These are phyloP conservation scores for Podaxis sp. DNA, from an alignment of 768 basidiomycete species.

Conservation along the genomic window DNA sequence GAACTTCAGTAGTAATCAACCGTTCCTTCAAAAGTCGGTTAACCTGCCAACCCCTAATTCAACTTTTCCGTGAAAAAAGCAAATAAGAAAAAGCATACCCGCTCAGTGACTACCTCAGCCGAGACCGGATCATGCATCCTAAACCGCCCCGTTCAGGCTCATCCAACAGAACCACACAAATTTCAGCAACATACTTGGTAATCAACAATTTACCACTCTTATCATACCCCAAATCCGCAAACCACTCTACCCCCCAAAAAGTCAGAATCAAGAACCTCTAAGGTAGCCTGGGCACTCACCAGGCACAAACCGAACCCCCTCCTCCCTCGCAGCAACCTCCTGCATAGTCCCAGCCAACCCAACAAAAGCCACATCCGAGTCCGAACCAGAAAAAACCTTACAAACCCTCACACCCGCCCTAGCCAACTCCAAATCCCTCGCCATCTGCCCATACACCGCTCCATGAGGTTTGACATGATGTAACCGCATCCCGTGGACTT, in stretches of 20 bases:
- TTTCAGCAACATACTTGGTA: conserved; percentile 43
- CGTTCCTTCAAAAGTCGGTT: conserved; percentile 40
- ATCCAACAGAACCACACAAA: too few species aligned
- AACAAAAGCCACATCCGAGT: conserved; percentile 46
- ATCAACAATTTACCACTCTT: conserved; percentile 58
- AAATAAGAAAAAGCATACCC: conserved; percentile 32
- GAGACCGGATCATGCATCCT: conserved; percentile 54
- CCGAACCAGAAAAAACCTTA: conserved; percentile 41
- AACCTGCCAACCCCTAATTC: conserved; percentile 31
- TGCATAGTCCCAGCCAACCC: conserved; percentile 67
- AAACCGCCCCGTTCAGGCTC: neutral
- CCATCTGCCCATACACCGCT: conserved; percentile 59
- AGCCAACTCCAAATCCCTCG: conserved; percentile 54
- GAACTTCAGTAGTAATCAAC: conserved; percentile 45
- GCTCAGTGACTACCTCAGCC: conserved; percentile 37
- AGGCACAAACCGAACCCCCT: conserved; percentile 60
- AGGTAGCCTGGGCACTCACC: conserved; percentile 31
- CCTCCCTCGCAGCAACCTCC: conserved; percentile 52
- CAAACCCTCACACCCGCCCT: conserved; percentile 54
- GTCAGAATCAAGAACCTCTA: neutral
- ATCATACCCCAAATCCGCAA: conserved; percentile 64
- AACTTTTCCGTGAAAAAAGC: neutral
- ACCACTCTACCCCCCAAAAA: conserved; percentile 50
- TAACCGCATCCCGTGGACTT: conserved; percentile 46
- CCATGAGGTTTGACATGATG: conserved; percentile 69